A percentile compares a stretch with the other conserved stretches of the same genome.
phyloP scores from a whole-genome alignment of 495 filamentous ascomycete species.

The Neurospora sp. region DNA sequence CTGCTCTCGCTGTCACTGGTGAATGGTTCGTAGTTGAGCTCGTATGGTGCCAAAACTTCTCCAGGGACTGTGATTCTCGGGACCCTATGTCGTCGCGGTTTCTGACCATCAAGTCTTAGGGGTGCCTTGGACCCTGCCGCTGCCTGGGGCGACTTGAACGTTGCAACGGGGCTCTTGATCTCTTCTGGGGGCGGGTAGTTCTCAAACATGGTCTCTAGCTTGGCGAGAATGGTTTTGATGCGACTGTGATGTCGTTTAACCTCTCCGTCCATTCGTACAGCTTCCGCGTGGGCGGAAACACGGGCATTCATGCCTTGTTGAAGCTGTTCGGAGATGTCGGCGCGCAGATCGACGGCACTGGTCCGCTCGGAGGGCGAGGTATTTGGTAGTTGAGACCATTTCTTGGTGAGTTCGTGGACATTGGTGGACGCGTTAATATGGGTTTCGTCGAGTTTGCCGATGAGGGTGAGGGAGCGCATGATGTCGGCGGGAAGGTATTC shows the following conservation, averaged over 20 bases:
- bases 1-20: constrained; percentile 34
- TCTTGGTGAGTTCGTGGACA: constrained; percentile 62
- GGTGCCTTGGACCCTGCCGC: constrained; percentile 49
- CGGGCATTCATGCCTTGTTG: constrained; percentile 65
- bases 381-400: constrained; percentile 61
- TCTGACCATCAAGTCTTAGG: constrained; percentile 49
- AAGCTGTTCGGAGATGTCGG: constrained; percentile 63
- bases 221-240: constrained; percentile 63
- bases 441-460: constrained; percentile 67
- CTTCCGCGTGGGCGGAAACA: constrained; percentile 71
- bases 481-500: constrained; percentile 95
- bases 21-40: constrained; percentile 41
- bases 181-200: constrained; percentile 39
- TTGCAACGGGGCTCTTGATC: constrained; percentile 40
- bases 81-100: constrained; percentile 26
- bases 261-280: constrained; percentile 65
- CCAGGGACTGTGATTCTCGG: constrained; percentile 46
- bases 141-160: constrained; percentile 42
- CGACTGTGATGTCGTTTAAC: constrained; percentile 70
- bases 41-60: constrained; percentile 48
- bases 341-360: constrained; percentile 49
- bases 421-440: constrained; percentile 54
- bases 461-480: constrained; percentile 77
- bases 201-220: constrained; percentile 64
- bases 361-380: constrained; percentile 40